phyloP scores from a whole-genome alignment of 129 eudicot species.

The Helianthus annuus region HanXRQr2.0-SUNRISE NC_035441.2:94248851-94249350 shows the following conservation, averaged over 20 bases:
- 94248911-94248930: too few relatives aligned
- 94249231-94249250: conserved; percentile 15
- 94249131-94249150: not conserved
- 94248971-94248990: too few relatives aligned
- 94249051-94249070: not conserved
- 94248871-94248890: too few relatives aligned
- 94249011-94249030: too few relatives aligned
- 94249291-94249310: conserved; percentile 10
- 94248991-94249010: too few relatives aligned
- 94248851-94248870: too few relatives aligned
- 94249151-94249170: not conserved
- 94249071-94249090: not conserved
- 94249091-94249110: not conserved
- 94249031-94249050: not conserved
- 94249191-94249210: not conserved
- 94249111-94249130: not conserved
- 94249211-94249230: not conserved
- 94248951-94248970: too few relatives aligned
- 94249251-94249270: not conserved
- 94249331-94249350: conserved; percentile 28
- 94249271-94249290: conserved; percentile 25
- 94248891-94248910: too few relatives aligned
- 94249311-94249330: conserved; percentile 45
- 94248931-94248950: too few relatives aligned
- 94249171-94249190: not conserved